Evolutionary conservation across 164 flowering plant genomes (phyloP).

Genomic region (Kalanchoe fedtschenkoi): DNA sequence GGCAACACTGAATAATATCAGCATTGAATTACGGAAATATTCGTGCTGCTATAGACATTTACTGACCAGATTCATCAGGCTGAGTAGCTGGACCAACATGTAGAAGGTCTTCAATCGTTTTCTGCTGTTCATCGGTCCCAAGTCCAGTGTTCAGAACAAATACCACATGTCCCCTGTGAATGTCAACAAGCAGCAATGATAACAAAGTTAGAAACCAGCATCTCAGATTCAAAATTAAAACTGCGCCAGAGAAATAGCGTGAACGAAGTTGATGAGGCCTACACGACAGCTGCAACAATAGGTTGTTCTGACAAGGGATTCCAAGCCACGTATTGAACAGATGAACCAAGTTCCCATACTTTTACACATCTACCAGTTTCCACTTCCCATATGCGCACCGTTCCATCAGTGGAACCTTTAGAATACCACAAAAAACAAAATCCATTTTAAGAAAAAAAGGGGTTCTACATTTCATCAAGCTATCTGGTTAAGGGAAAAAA

Average conservation of each 20-base stretch:
- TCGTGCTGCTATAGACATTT: background rate
- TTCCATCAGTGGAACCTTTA: slow-evolving; percentile 80
- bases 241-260: background rate
- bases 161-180: slow-evolving; percentile 69
- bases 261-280: slow-evolving; percentile 9
- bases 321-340: slow-evolving; percentile 74
- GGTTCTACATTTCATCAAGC: background rate
- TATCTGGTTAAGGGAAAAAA: background rate
- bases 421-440: background rate
- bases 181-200: background rate
- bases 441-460: background rate
- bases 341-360: slow-evolving; percentile 63
- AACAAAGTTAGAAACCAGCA: background rate
- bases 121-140: slow-evolving; percentile 62
- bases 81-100: slow-evolving; percentile 24
- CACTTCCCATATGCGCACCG: slow-evolving; percentile 94
- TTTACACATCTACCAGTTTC: slow-evolving; percentile 75
- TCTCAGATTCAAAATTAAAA: background rate
- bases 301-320: slow-evolving; percentile 71
- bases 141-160: slow-evolving; percentile 61
- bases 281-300: slow-evolving; percentile 68
- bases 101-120: slow-evolving; percentile 50
- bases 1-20: background rate
- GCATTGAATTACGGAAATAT: background rate
- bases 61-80: slow-evolving; percentile 56